A percentile compares a stretch with the other conserved stretches of the same genome.
Evolutionary conservation across 805 yeast species (phyloP).

Genomic region (Kuraishia ogatae): DNA sequence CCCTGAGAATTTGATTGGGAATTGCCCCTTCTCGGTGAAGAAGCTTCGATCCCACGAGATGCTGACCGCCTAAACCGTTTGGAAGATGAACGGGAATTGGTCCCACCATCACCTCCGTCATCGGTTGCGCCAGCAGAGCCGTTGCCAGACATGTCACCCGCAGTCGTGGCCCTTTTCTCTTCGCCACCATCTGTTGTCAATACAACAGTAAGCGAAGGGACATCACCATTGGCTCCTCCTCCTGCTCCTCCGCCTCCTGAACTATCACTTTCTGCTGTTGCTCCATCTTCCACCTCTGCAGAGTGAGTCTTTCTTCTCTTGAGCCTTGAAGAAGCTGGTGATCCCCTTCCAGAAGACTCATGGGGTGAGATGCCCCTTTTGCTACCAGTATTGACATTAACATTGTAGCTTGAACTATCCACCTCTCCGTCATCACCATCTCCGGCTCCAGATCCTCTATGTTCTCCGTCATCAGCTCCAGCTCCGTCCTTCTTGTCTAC

Average conservation of each 20-base stretch:
- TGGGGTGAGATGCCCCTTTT: neutral
- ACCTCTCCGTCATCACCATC: constrained; percentile 5
- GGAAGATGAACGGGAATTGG: neutral
- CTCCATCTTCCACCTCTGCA: neutral
- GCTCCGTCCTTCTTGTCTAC: constrained; percentile 1
- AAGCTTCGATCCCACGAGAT: constrained; percentile 8
- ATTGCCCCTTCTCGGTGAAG: constrained; percentile 3
- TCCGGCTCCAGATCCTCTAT: neutral
- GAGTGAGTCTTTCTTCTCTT: neutral
- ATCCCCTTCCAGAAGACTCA: neutral
- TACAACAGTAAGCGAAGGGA: neutral
- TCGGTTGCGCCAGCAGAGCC: neutral
- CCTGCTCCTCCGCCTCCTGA: neutral
- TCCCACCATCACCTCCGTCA: neutral
- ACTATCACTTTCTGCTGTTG: neutral
- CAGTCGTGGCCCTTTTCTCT: neutral
- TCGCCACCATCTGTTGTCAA: neutral
- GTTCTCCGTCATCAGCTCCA: neutral
- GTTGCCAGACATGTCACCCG: neutral
- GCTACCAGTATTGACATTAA: neutral
- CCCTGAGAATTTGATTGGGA: constrained; percentile 3
- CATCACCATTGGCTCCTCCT: neutral
- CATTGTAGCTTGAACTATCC: constrained; percentile 3
- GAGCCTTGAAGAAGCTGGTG: neutral
- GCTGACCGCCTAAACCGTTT: neutral